These are phyloP conservation scores for Naganishia vaughanmartiniae DNA, from an alignment of 768 basidiomycete genomes.

Conservation along the genomic window DNA sequence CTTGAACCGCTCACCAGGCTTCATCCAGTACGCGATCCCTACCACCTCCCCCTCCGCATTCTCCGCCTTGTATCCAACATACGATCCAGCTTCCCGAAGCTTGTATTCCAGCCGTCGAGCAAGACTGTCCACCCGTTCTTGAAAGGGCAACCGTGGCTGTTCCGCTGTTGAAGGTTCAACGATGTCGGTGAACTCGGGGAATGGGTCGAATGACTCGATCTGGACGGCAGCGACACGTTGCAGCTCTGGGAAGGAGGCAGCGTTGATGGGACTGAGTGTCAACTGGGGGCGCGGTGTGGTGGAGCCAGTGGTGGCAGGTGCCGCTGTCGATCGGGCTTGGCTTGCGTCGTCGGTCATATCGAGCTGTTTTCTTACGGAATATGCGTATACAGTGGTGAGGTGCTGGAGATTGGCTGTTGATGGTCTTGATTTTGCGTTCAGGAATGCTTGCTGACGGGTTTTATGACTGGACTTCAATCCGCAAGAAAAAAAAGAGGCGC, in stretches of 20 bases:
- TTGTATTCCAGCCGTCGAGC: constrained; percentile 26
- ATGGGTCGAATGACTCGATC: constrained; percentile 27
- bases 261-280: constrained; percentile 1
- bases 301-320: no score
- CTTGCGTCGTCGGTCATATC: not conserved
- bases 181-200: constrained; percentile 24
- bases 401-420: not conserved
- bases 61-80: constrained; percentile 25
- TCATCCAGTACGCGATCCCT: constrained; percentile 29
- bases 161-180: constrained; percentile 24
- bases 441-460: no score
- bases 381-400: no score
- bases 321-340: not conserved
- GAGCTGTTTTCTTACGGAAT: not conserved
- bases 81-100: not conserved
- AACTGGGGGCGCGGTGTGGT: not conserved
- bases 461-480: not conserved
- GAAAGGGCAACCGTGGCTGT: constrained; percentile 17
- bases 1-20: constrained; percentile 21
- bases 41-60: constrained; percentile 13
- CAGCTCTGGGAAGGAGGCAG: not conserved
- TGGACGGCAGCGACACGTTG: constrained; percentile 19
- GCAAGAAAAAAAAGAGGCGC: not conserved
- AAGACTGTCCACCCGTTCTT: constrained; percentile 22
- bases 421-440: not conserved